phyloP scores from a whole-genome alignment of 2,329 filamentous ascomycete species.

The Aureobasidium sp. region DNA sequence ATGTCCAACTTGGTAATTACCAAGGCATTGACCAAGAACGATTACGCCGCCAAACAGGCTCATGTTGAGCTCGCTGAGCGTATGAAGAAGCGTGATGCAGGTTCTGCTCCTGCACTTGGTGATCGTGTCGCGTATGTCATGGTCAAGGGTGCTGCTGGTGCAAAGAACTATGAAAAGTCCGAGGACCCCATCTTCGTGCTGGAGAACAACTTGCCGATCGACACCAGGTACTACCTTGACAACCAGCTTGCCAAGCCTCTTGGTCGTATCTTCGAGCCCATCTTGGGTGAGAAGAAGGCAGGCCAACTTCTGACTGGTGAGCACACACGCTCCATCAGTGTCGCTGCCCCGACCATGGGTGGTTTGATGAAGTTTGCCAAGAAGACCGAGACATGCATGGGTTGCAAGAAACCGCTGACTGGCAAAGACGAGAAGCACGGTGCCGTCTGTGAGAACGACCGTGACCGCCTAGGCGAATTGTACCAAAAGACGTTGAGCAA shows the following conservation, averaged over 20 bases:
- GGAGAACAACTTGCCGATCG: constrained; percentile 95
- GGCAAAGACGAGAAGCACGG: constrained; percentile 71
- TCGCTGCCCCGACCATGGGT: constrained; percentile 82
- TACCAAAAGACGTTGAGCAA: constrained; percentile 87
- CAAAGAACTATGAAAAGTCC: constrained; percentile 94
- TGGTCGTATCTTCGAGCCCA: constrained; percentile 93
- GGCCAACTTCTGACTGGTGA: constrained; percentile 79
- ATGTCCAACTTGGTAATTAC: constrained; percentile 99
- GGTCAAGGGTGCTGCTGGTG: constrained; percentile 78
- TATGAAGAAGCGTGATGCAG: constrained; percentile 94
- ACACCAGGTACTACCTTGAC: constrained; percentile 97
- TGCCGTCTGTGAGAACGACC: constrained; percentile 81
- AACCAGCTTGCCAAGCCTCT: constrained; percentile 96
- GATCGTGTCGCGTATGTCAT: constrained; percentile 98
- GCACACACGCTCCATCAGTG: constrained; percentile 88
- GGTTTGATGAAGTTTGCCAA: constrained; percentile 98
- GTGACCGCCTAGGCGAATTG: constrained; percentile 77
- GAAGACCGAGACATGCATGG: constrained; percentile 97
- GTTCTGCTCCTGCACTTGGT: constrained; percentile 83
- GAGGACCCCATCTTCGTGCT: constrained; percentile 96
- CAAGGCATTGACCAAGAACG: constrained; percentile 84
- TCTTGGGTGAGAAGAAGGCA: constrained; percentile 87
- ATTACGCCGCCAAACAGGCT: constrained; percentile 87
- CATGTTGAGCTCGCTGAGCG: constrained; percentile 91
- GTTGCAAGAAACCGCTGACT: constrained; percentile 91